These are phyloP conservation scores for Russula dissimulans DNA, from an alignment of 768 basidiomycete species.

Conservation along the genomic window DNA sequence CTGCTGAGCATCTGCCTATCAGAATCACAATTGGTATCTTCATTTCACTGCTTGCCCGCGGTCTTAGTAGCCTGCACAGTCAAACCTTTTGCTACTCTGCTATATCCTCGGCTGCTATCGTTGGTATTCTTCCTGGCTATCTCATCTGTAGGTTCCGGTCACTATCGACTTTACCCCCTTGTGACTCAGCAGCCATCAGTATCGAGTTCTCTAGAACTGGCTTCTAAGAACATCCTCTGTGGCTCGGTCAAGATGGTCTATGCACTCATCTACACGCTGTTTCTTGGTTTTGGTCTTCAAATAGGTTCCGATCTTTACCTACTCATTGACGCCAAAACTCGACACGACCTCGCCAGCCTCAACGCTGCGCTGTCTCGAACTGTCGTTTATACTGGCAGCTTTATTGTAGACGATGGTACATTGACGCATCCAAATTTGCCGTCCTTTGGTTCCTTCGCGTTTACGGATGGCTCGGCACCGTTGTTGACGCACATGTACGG, in stretches of 20 bases:
- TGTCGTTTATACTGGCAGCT: conserved; percentile 53
- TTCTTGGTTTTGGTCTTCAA: conserved; percentile 76
- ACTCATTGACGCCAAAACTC: conserved; percentile 52
- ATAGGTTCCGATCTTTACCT: conserved; percentile 78
- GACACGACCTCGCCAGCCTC: conserved; percentile 44
- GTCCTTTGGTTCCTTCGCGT: conserved; percentile 55
- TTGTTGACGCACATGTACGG: conserved; percentile 40
- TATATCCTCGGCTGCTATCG: conserved; percentile 79
- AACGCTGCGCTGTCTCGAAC: conserved; percentile 41
- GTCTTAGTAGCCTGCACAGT: conserved; percentile 66
- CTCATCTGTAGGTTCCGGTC: conserved; percentile 49
- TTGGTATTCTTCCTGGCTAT: conserved; percentile 86
- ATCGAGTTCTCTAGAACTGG: conserved; percentile 74
- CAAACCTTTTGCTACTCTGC: conserved; percentile 87
- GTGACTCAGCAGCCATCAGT: conserved; percentile 33
- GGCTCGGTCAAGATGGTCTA: conserved; percentile 86
- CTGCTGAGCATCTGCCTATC: conserved; percentile 7
- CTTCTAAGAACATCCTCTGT: conserved; percentile 77
- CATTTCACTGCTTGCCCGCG: conserved; percentile 75
- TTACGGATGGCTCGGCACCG: conserved; percentile 44
- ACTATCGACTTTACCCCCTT: conserved; percentile 9
- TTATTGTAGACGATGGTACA: conserved; percentile 50
- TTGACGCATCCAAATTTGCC: conserved; percentile 33
- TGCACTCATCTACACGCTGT: conserved; percentile 79
- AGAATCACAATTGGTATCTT: conserved; percentile 79